phyloP scores from a whole-genome alignment of 2,329 filamentous ascomycete species.

The Allantophomopsis cytisporea region DNA sequence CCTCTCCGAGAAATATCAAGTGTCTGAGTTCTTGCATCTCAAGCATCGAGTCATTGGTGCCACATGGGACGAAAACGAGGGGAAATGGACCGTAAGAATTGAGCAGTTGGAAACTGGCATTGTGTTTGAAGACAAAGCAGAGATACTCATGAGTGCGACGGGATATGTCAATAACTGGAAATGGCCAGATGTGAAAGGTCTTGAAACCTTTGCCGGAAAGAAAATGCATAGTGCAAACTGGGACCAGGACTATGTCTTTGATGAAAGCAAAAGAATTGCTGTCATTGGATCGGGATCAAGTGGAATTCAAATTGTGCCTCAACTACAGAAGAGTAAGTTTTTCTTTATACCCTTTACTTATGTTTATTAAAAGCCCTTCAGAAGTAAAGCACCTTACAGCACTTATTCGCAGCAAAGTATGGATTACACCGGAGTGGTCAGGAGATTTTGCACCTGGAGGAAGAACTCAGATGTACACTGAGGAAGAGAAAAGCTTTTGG shows the following conservation, averaged over 20 bases:
- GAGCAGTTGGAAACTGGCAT: slow-evolving; percentile 16
- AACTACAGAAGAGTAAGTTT: slow-evolving; percentile 29
- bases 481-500: slow-evolving; percentile 18
- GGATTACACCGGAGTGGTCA: slow-evolving; percentile 28
- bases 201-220: not conserved
- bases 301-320: slow-evolving; percentile 36
- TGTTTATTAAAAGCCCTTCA: not conserved
- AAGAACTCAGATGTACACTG: slow-evolving; percentile 28
- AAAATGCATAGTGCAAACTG: slow-evolving; percentile 17
- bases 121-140: slow-evolving; percentile 28
- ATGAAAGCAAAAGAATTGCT: slow-evolving; percentile 30
- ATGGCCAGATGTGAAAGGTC: slow-evolving; percentile 1
- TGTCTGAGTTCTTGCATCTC: slow-evolving; percentile 28
- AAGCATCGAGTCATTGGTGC: slow-evolving; percentile 24
- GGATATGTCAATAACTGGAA: slow-evolving; percentile 16
- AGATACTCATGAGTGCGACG: slow-evolving; percentile 34
- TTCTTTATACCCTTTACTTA: slow-evolving; percentile 26
- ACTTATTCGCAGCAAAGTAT: slow-evolving; percentile 12
- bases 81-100: slow-evolving; percentile 5
- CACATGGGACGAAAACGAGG: slow-evolving; percentile 4
- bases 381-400: not conserved
- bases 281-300: slow-evolving; percentile 41
- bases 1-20: slow-evolving; percentile 25
- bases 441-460: slow-evolving; percentile 28
- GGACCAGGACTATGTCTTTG: slow-evolving; percentile 30